phyloP scores from a whole-genome alignment of 306 rosid species.

The Vigna angularis region DNA sequence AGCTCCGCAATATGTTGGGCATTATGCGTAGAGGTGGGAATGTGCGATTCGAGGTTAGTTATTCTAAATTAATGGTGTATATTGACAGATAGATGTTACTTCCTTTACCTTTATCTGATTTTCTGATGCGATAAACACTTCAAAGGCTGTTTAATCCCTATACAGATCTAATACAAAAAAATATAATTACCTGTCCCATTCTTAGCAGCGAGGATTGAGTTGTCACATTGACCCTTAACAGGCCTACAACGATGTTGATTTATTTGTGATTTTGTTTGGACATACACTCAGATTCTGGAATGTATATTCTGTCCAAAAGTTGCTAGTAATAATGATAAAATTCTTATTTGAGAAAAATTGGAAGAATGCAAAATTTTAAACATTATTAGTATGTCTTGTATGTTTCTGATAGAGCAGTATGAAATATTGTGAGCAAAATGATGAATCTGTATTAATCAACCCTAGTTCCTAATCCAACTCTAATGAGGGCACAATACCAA shows the following conservation, averaged over 20 bases:
- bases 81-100: not conserved
- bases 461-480: not conserved
- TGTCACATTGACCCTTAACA: not conserved
- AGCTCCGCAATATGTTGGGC: slow-evolving; percentile 86
- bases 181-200: slow-evolving; percentile 19
- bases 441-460: not conserved
- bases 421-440: not conserved
- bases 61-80: not conserved
- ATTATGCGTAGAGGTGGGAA: slow-evolving; percentile 82
- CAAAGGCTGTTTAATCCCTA: not conserved
- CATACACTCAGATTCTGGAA: not conserved
- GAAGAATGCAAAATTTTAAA: not conserved
- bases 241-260: slow-evolving; percentile 13
- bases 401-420: not conserved
- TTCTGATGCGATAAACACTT: not conserved
- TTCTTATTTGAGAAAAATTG: not conserved
- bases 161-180: slow-evolving; percentile 10
- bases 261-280: slow-evolving; percentile 12
- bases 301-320: slow-evolving; percentile 4
- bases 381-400: not conserved
- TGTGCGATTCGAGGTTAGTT: slow-evolving; percentile 79
- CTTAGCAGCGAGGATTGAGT: not conserved
- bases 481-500: not conserved
- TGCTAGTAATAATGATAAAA: not conserved
- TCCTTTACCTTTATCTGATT: slow-evolving; percentile 24